Evolutionary conservation across 371 early-diverging fungal species (phyloP), one percentile per base, ranked within the genome.

Genomic region (Ecytonucleospora hepatopenaei): DNA sequence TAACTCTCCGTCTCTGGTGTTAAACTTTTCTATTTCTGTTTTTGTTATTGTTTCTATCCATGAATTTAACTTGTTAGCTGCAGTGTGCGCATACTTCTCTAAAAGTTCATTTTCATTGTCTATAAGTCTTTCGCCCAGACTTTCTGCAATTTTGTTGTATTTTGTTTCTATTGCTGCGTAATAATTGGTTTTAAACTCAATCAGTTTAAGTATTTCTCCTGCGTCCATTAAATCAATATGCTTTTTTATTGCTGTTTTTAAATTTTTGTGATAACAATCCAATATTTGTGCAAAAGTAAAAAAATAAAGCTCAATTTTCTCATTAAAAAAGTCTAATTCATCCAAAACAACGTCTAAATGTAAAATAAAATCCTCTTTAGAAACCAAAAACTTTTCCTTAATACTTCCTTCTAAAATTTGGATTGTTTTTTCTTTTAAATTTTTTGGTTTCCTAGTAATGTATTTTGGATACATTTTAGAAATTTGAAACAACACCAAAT

Each of bases 41-140:
- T 64, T 64, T 33, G 71, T 72, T n/a, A 80, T 70, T 53, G 74
- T 78, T 16, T 34, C 30, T 46, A 80, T 78, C 81, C 81, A 80
- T 33, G 54, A 57, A 26, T 40, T 65, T 1, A 80, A 62, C 58
- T 78, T 78, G 35, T 67, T 53, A 49, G 73, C 33, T 21, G 75
- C 77, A 17, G 59, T 71, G 47, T 26, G 16, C 12, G 76, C 40
- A 68, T 80, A 80, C 58, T 67, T 74, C n/a, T 73, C 64, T 8
- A 77, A 34, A 4, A 78, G 53, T 40, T 62, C 57, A 12, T 40
- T 55, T 65, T 78, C 81, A 59, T 64, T 69, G 4, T 53, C 58
- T 8, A 74, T n/a, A 33, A 74, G 59, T 12, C 57, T 16, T 40
- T 24, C 33, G 3, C 71, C 71, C 24, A 71, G 35, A 35, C 62